These are phyloP conservation scores for Canariomyces notabilis DNA, from an alignment of 2,329 filamentous ascomycete genomes.

Conservation along the genomic window DNA sequence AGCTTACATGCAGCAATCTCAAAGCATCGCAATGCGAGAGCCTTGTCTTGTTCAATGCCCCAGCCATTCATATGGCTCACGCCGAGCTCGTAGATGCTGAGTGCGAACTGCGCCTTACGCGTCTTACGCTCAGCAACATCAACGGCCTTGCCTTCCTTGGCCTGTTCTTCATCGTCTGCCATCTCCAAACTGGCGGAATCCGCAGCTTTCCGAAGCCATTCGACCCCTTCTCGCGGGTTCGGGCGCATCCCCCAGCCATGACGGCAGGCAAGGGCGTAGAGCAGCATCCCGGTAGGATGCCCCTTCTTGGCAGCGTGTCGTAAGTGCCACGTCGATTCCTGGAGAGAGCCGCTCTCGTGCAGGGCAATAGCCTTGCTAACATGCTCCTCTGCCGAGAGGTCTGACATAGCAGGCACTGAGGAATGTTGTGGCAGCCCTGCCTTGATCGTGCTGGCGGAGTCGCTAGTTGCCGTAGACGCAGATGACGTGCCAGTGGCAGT, in stretches of 20 bases:
- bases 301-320: slow-evolving; percentile 81
- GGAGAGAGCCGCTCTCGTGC: slow-evolving; percentile 80
- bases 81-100: slow-evolving; percentile 93
- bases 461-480: slow-evolving; percentile 46
- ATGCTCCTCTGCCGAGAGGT: slow-evolving; percentile 81
- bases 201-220: slow-evolving; percentile 88
- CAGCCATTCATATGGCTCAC: slow-evolving; percentile 98
- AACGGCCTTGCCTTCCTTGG: slow-evolving; percentile 57
- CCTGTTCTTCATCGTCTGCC: slow-evolving; percentile 69
- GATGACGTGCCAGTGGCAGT: slow-evolving; percentile 40
- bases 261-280: slow-evolving; percentile 90
- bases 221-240: slow-evolving; percentile 82
- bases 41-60: slow-evolving; percentile 91
- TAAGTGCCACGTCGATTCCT: slow-evolving; percentile 94
- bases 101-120: slow-evolving; percentile 85
- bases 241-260: slow-evolving; percentile 98
- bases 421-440: slow-evolving; percentile 40
- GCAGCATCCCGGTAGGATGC: slow-evolving; percentile 87
- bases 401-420: slow-evolving; percentile 53
- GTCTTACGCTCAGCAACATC: slow-evolving; percentile 70
- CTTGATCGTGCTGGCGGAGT: slow-evolving; percentile 52
- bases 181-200: slow-evolving; percentile 78
- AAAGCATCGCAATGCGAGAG: slow-evolving; percentile 83
- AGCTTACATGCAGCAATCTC: slow-evolving; percentile 82
- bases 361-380: slow-evolving; percentile 83